Percentiles rank a stretch among this genome's conserved stretches.
Conservation (phyloP, 257 asterid species). For the Plantago ovata region DNA sequence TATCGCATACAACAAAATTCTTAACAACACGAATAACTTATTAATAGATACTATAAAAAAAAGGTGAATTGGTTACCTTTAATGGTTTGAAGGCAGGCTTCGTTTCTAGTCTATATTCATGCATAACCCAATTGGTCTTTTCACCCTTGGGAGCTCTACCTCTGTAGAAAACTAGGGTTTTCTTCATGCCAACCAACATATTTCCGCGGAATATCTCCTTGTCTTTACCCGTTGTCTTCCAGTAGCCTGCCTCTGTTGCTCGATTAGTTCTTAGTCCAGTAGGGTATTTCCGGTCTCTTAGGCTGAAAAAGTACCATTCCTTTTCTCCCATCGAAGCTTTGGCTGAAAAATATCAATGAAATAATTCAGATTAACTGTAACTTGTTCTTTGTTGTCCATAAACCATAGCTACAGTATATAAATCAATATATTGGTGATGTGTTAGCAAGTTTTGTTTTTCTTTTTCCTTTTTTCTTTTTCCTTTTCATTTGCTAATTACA, state of each 20-base stretch:
- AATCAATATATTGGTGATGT: too few relatives aligned
- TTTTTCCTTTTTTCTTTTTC: too few relatives aligned
- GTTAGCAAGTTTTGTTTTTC: too few relatives aligned
- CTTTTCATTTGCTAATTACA: too few relatives aligned
- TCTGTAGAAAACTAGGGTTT: conserved; percentile 71
- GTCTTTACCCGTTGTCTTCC: conserved; percentile 91
- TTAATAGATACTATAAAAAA: too few relatives aligned
- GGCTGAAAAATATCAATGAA: conserved; percentile 23
- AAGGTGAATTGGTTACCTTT: conserved; percentile 34
- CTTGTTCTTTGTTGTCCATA: too few relatives aligned
- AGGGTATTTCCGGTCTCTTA: conserved; percentile 76
- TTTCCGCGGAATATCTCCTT: conserved; percentile 64
- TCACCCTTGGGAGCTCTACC: conserved; percentile 95
- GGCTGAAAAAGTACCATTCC: conserved; percentile 83
- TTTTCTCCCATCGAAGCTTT: conserved; percentile 89
- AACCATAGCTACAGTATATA: too few relatives aligned
- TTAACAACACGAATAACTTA: too few relatives aligned
- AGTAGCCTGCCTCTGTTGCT: conserved; percentile 79
- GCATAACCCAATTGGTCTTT: conserved; percentile 90
- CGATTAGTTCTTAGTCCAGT: conserved; percentile 73
- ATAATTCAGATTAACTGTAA: too few relatives aligned
- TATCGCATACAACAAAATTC: too few relatives aligned
- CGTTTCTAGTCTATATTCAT: conserved; percentile 62
- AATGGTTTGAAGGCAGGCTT: conserved; percentile 47
- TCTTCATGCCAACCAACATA: conserved; percentile 73